These are phyloP conservation scores for Fusarium sp. DNA, from an alignment of 2,329 filamentous ascomycete genomes.

Conservation along the genomic window DNA sequence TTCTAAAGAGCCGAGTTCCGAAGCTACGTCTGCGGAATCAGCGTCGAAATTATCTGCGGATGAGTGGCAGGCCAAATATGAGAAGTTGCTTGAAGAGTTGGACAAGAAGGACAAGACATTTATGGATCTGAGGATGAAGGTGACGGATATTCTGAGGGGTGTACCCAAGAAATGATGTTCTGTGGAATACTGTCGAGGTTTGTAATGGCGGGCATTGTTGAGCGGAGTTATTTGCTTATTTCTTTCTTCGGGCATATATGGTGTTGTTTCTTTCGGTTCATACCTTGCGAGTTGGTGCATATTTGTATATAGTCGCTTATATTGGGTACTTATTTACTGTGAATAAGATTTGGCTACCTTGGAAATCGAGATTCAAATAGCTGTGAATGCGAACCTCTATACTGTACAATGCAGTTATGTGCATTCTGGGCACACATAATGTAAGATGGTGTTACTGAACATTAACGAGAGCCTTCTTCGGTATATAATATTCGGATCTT, in stretches of 20 bases:
- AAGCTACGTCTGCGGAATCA: conserved; percentile 25
- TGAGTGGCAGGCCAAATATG: conserved; percentile 66
- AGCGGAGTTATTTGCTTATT: background rate
- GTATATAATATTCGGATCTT: conserved; percentile 13
- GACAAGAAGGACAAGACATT: conserved; percentile 68
- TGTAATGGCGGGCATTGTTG: background rate
- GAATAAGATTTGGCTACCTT: background rate
- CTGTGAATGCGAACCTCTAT: conserved; percentile 4
- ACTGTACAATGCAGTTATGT: background rate
- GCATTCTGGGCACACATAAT: background rate
- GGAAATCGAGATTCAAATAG: background rate
- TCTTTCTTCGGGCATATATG: conserved; percentile 1
- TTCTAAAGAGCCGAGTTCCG: conserved; percentile 29
- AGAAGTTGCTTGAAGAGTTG: conserved; percentile 69
- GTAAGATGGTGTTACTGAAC: background rate
- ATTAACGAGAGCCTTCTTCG: background rate
- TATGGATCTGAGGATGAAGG: conserved; percentile 55
- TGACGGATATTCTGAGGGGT: conserved; percentile 54
- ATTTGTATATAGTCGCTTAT: background rate
- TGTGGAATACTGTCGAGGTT: conserved; percentile 1
- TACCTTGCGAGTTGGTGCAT: background rate
- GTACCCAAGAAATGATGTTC: conserved; percentile 37
- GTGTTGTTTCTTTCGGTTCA: conserved; percentile 1
- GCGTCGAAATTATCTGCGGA: conserved; percentile 47
- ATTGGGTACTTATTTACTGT: background rate